Evolutionary conservation across 257 asterid species (phyloP).

Genomic region (Mitragyna speciosa): DNA sequence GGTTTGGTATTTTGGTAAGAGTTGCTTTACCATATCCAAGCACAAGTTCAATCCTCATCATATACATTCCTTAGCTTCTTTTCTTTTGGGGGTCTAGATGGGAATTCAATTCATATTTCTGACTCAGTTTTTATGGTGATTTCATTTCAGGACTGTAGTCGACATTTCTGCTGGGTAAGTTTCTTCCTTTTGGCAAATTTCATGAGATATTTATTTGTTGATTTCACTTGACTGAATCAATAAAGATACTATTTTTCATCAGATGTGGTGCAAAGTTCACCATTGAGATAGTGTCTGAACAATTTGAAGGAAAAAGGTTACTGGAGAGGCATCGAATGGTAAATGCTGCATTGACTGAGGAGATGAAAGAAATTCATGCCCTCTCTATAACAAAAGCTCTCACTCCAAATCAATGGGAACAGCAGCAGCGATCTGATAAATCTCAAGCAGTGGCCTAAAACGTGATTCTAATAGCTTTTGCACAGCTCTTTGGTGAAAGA

Average conservation of each 20-base stretch:
- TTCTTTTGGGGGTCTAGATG: background rate
- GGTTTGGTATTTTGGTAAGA: background rate
- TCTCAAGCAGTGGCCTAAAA: conserved; percentile 48
- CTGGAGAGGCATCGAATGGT: conserved; percentile 92
- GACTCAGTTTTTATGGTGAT: background rate
- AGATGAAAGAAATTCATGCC: conserved; percentile 82
- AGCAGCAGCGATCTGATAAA: conserved; percentile 51
- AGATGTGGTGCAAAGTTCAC: conserved; percentile 87
- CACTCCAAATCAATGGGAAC: conserved; percentile 80
- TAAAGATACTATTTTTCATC: conserved; percentile 11
- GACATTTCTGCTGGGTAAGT: conserved; percentile 92
- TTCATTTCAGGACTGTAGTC: conserved; percentile 59
- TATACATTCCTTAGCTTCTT: background rate
- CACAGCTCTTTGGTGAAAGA: background rate
- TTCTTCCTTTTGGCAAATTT: background rate
- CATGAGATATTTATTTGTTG: background rate
- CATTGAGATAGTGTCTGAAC: conserved; percentile 66
- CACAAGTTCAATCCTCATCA: background rate
- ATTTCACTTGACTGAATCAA: background rate
- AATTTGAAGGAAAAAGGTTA: conserved; percentile 80
- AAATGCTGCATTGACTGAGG: conserved; percentile 67
- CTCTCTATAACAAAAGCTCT: conserved; percentile 82
- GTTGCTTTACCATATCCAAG: background rate
- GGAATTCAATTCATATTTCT: background rate
- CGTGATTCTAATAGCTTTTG: background rate